Evolutionary conservation across 2,329 filamentous ascomycete species (phyloP), one percentile per base, ranked within the genome.

Genomic region (Didymella pomorum): DNA sequence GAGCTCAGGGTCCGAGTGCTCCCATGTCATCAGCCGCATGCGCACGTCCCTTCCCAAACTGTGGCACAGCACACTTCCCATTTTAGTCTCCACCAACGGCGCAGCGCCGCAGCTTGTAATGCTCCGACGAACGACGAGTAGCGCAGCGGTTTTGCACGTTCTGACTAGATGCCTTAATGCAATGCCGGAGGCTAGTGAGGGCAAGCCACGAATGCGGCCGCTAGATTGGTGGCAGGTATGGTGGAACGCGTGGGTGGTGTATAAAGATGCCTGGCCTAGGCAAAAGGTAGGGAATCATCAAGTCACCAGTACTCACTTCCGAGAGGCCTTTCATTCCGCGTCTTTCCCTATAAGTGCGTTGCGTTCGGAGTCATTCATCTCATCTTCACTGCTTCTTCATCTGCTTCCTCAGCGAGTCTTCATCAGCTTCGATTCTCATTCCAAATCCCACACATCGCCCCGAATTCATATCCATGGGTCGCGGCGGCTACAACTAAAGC

Each of bases 401-500:
- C n/a, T n/a, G n/a, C 37, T 41, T 20, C 37, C 16, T 31, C 29
- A 31, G 29, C 37, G 18, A n/a, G 35, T 39, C 35, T 39, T 39
- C 18, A 35, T 11, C 31, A 35, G 31, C 31, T 35, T 35, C 31
- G 9, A 8, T n/a, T n/a, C 14, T n/a, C n/a, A n/a, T n/a, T n/a
- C n/a, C n/a, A n/a, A n/a, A n/a, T n/a, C n/a, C n/a, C n/a, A n/a
- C n/a, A n/a, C n/a, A n/a, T n/a, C n/a, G n/a, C n/a, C n/a, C n/a
- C n/a, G n/a, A n/a, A n/a, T n/a, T n/a, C 20, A 23, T 20, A 18
- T 25, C 44, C 43, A 74, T 74, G 72, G 72, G 73, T 63, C 73
- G 73, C 48, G 73, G 62, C 52, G 70, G 70, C 54, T 72, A 72
- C 67, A 72, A 63, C 58, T 64, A 63, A 63, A 46, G 50, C 50